Base-by-base conservation (phyloP, 2,329 filamentous ascomycete genomes). In the Colletotrichum camelliae region DNA sequence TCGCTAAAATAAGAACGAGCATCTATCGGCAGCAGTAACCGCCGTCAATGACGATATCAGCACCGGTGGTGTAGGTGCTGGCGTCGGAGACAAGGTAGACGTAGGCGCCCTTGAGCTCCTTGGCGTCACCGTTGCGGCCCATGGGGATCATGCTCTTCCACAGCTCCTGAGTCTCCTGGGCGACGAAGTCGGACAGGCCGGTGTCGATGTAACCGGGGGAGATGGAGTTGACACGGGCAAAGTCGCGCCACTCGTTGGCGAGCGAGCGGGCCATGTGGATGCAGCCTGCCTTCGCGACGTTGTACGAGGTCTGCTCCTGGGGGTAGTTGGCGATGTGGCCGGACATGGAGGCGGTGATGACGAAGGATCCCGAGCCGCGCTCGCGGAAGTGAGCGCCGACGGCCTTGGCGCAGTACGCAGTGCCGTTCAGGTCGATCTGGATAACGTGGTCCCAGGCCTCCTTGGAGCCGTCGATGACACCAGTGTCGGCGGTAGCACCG, bases 31-130 rank as follows among this genome's bases (percentile, higher is more conserved):
- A 80, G 78, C 85, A 87, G 85, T 94, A 94, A 55, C 93, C 93
- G 78, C 94, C 94, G 82, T 96, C 94, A 75, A 95, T 91, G 74
- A 94, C 85, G 58, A 96, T 88, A 81, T 95, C 93, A 4, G 90
- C 87, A 5, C 91, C 94, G 15, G 94, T 96, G 7, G 93, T 95
- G 84, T 95, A 96, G 57, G 91, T 92, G 74, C 92, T 92, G 6
- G 94, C 94, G 82, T 96, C 94, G 65, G 91, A 93, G 39, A 94
- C 91, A 52, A 96, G 88, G 84, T 95, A 96, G 67, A 96, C 87
- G 82, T 94, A 96, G n/a, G 93, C 93, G 9, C 93, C 93, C 86
- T 95, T 95, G 79, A 95, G 86, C 87, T 96, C 94, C 80, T 93
- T 91, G 2, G 91, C 87, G 69, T 91, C 85, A 6, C 93, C 94